Evolutionary conservation across 768 basidiomycete genomes (phyloP), one percentile per base, ranked within the genome.

Genomic region (Crepidotus variabilis): DNA sequence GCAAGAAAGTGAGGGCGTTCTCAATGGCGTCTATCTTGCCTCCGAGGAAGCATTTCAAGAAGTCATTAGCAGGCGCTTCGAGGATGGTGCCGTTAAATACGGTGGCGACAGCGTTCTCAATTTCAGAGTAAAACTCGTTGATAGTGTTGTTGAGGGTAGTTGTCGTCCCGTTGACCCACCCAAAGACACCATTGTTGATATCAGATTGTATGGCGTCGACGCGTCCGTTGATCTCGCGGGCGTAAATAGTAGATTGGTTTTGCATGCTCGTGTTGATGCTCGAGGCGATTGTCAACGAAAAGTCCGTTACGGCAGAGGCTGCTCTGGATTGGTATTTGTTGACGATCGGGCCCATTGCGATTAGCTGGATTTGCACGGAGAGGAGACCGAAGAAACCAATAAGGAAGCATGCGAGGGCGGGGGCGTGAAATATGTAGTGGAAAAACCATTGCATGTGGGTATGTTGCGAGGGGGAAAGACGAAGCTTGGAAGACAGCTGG

Each of bases 131-230:
- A 70, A 99, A 96, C 47, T 77, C 78, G 67, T 83, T 87, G 64
- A 99, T 75, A 2, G 96, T 97, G 62, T 77, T 74, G 70, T 99
- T 99, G 52, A 99, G 80, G 6, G 87, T 85, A 2, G 84, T 85
- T 1, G 94, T 96, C 7, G 96, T 96, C 16, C 77, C 81, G 63
- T 98, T 94, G 50, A 98, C 87, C 95, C 95, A 98, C 9, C 94
- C 94, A 60, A 98, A 96, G 47, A 98, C 72, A 22, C 89, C 90
- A 39, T 92, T 75, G 68, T 98, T 92, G 70, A 98, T 83, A 6
- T 84, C 81, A 36, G 75, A 77, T 72, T 98, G 91, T 50, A 92
- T 78, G 33, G 63, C 63, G 50, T 83, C 79, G 20, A 98, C 84
- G 28, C 83, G 88, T 18, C 63, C 65, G 61, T 98, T 99, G 65